Base-by-base conservation (phyloP, 805 yeast species). In the Helenozyma baotianmanensis region DNA sequence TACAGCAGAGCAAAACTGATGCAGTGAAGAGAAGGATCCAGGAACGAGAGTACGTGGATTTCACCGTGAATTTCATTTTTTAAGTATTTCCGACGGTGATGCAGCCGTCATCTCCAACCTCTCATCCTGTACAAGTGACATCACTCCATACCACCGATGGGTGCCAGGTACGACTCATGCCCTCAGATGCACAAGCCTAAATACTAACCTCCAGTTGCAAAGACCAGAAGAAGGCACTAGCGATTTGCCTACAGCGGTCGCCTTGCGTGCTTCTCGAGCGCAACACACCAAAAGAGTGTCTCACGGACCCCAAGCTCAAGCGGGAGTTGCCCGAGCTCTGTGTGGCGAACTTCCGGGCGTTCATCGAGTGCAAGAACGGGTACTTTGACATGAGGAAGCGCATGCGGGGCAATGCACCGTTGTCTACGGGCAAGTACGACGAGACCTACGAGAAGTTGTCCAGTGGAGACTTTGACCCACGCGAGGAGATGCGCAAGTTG, bases 241-340 rank as follows among this genome's bases (percentile, higher is more conserved):
- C 97, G 8, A 80, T 90, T 14, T 90, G 98, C 56, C 71, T 90
- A 30, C 98, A 90, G 58, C 75, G 97, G 52, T 88, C 97, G 4
- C 97, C 97, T 11, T 90, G 98, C 59, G 98, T 90, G 31, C 70
- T 90, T 64, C 73, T 90, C 14, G 85, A 92, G 41, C 72, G 98
- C 44, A 72, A 92, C 59, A 85, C 85, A 2, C 97, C 97, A 3
- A 81, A 86, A 41, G 80, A 87, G 38, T 90, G 98, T 53, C 59
- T 89, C 14, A 82, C 83, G 23, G 70, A 89, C 42, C 95, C 95
- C 1, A 81, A 81, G 41, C 70, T 90, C 22, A 69, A 80, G 28
- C 70, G 72, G 36, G 83, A 85, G 28, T 62, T 90, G 16, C 98
- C 98, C 1, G 95, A 85, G 53, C 71, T 87, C 25, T 90, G 98